These are phyloP conservation scores for Zizania palustris DNA, from an alignment of 202 grass and related monocot species.

Conservation along the genomic window DNA sequence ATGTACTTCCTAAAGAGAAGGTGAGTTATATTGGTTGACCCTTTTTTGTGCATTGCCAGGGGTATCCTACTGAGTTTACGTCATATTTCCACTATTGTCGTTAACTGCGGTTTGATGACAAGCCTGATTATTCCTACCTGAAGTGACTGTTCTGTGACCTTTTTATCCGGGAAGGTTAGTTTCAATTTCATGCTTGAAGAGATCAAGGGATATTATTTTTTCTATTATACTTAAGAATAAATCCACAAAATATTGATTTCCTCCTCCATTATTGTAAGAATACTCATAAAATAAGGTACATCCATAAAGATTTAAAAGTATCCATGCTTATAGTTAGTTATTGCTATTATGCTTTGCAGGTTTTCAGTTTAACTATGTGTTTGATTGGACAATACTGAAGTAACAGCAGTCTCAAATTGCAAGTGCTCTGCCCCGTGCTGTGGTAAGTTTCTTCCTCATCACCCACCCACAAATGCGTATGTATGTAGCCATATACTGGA, in stretches of 20 bases:
- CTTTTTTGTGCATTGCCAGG: conserved; percentile 47
- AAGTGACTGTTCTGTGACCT: conserved; percentile 94
- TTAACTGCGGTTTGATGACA: conserved; percentile 88
- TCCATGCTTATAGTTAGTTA: conserved; percentile 10
- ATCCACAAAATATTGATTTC: not conserved
- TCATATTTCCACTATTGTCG: conserved; percentile 99
- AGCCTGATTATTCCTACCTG: conserved; percentile 94
- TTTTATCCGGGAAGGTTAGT: conserved; percentile 89
- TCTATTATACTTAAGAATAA: not conserved
- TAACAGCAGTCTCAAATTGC: conserved; percentile 97
- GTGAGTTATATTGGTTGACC: conserved; percentile 49
- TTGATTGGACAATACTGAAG: conserved; percentile 99
- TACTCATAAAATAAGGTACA: not conserved
- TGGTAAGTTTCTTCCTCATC: conserved; percentile 41
- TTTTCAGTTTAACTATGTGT: conserved; percentile 99
- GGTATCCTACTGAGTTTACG: conserved; percentile 87
- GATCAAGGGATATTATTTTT: not conserved
- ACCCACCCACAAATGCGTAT: conserved; percentile 1
- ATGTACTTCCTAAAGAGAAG: conserved; percentile 97
- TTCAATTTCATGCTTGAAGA: conserved; percentile 13
- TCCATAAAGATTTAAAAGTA: not conserved
- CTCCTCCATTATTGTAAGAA: not conserved
- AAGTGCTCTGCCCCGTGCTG: conserved; percentile 68
- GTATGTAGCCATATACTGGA: not conserved
- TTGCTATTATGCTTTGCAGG: conserved; percentile 56